Conservation (phyloP, 257 asterid genomes). For the Rhazya stricta region DNA sequence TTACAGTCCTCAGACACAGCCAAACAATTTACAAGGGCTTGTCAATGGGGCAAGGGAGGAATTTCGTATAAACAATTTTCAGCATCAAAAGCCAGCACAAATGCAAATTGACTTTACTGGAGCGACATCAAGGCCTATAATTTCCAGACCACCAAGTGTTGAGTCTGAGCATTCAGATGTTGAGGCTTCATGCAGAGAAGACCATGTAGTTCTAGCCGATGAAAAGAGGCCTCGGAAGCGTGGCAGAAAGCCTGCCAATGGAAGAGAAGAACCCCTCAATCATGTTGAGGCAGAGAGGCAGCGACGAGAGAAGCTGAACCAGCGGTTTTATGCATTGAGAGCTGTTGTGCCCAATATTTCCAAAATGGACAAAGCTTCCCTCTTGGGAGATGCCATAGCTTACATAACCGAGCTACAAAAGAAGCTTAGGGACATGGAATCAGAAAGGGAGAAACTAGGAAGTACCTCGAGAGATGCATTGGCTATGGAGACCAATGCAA, state of each 20-base stretch:
- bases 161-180: constrained; percentile 80
- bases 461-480: constrained; percentile 39
- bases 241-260: constrained; percentile 84
- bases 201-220: constrained; percentile 33
- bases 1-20: constrained; percentile 36
- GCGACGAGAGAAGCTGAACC: constrained; percentile 82
- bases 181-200: constrained; percentile 64
- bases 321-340: constrained; percentile 72
- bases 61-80: constrained; percentile 33
- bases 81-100: constrained; percentile 50
- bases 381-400: constrained; percentile 85
- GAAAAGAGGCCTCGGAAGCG: constrained; percentile 79
- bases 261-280: constrained; percentile 83
- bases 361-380: constrained; percentile 95
- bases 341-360: constrained; percentile 88
- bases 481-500: constrained; percentile 31
- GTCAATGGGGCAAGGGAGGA: constrained; percentile 47
- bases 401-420: constrained; percentile 85
- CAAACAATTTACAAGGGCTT: constrained; percentile 26
- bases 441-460: constrained; percentile 40
- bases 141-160: constrained; percentile 29
- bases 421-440: constrained; percentile 71
- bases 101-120: constrained; percentile 68
- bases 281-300: constrained; percentile 93
- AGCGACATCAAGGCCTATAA: constrained; percentile 43